phyloP scores from a whole-genome alignment of 1,139 yeast genomes.

The Yamadazyma atlantica region DNA sequence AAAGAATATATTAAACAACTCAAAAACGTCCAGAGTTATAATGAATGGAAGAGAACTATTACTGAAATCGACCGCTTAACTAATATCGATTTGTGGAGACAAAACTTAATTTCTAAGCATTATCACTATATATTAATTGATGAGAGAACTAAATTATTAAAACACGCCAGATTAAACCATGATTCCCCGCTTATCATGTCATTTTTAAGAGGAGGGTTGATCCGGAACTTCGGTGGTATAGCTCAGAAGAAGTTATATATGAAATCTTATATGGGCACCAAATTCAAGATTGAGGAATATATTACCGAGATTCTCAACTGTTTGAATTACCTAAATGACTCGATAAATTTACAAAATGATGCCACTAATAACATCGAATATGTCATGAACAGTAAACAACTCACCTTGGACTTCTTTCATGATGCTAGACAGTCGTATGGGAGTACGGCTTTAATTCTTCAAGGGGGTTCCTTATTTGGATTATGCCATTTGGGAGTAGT shows the following conservation, averaged over 20 bases:
- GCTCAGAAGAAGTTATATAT: conserved; percentile 77
- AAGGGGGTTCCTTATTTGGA: conserved; percentile 94
- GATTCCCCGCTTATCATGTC: conserved; percentile 64
- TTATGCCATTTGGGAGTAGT: conserved; percentile 92
- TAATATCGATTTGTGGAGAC: conserved; percentile 79
- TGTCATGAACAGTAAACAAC: conserved; percentile 52
- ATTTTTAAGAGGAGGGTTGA: conserved; percentile 74
- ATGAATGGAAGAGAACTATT: conserved; percentile 63
- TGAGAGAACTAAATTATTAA: conserved; percentile 64
- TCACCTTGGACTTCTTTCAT: conserved; percentile 81
- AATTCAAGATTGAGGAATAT: conserved; percentile 83
- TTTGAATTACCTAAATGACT: conserved; percentile 53
- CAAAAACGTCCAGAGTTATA: conserved; percentile 47
- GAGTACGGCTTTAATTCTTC: conserved; percentile 82
- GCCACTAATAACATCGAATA: conserved; percentile 27
- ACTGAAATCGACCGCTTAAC: conserved; percentile 62
- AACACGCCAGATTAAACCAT: conserved; percentile 60
- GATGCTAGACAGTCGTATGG: conserved; percentile 91
- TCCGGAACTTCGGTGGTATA: conserved; percentile 90
- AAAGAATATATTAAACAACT: conserved; percentile 40
- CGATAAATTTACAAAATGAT: conserved; percentile 24
- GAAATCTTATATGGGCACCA: conserved; percentile 85
- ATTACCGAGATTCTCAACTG: conserved; percentile 73
- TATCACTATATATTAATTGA: conserved; percentile 84
- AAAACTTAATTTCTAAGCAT: conserved; percentile 76